phyloP scores from a whole-genome alignment of 1,284 basidiomycete genomes.

The Pyrrhoderma lamaoense region DNA sequence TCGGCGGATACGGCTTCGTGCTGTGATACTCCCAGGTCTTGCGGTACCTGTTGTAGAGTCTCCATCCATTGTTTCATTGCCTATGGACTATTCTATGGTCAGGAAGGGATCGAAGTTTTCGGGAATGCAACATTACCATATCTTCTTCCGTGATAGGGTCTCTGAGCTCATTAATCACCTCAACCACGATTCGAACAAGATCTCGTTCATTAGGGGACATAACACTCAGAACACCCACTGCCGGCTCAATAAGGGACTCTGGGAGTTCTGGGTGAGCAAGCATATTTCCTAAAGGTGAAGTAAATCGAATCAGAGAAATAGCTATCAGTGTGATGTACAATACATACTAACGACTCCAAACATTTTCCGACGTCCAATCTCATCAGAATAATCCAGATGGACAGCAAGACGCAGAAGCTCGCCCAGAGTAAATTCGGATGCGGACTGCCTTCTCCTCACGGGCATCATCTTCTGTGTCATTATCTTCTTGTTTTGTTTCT shows the following conservation, averaged over 20 bases:
- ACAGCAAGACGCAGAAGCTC: slow-evolving; percentile 81
- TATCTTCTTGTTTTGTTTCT: slow-evolving; percentile 35
- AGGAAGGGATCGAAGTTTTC: background rate
- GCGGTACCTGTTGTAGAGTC: slow-evolving; percentile 5
- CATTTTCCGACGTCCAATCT: slow-evolving; percentile 90
- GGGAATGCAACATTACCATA: background rate
- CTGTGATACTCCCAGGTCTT: background rate
- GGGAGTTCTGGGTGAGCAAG: slow-evolving; percentile 79
- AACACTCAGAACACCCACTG: slow-evolving; percentile 81
- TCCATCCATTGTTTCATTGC: slow-evolving; percentile 24
- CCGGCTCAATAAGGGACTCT: slow-evolving; percentile 68
- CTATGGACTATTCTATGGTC: slow-evolving; percentile 19
- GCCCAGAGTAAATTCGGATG: slow-evolving; percentile 69
- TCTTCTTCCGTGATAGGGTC: slow-evolving; percentile 52
- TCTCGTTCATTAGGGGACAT: slow-evolving; percentile 85
- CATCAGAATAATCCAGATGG: slow-evolving; percentile 88
- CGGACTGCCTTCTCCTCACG: slow-evolving; percentile 53
- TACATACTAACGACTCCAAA: slow-evolving; percentile 80
- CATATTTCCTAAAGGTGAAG: slow-evolving; percentile 60
- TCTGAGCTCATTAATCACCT: slow-evolving; percentile 83
- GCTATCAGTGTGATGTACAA: background rate
- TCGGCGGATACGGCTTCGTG: slow-evolving; percentile 4
- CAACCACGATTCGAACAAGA: slow-evolving; percentile 89
- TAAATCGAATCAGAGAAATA: background rate
- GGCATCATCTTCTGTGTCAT: slow-evolving; percentile 33